Evolutionary conservation across 2,329 filamentous ascomycete species (phyloP).

Genomic region (Davidsoniella eucalypti): DNA sequence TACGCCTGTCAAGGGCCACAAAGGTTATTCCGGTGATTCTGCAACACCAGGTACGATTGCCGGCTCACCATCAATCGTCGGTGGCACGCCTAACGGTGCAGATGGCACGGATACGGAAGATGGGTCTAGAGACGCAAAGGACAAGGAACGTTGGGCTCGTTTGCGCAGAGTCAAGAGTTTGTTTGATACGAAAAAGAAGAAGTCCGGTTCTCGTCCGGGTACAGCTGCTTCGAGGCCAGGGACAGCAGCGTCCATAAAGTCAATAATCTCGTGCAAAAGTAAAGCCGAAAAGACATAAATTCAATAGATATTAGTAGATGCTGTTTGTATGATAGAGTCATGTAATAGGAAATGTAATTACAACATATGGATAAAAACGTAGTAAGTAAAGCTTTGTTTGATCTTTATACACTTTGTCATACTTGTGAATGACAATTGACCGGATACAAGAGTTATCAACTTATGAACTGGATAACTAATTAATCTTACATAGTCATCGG

Average conservation of each 20-base stretch:
- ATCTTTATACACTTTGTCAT: no score
- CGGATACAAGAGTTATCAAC: no score
- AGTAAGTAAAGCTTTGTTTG: no score
- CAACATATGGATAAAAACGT: no score
- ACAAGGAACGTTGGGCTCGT: slow-evolving; percentile 59
- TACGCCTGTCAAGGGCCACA: slow-evolving; percentile 16
- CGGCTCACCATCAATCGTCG: neutral
- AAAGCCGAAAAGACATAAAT: no score
- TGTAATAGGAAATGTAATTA: neutral
- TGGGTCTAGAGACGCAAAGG: slow-evolving; percentile 36
- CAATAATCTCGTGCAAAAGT: no score
- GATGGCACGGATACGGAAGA: slow-evolving; percentile 14
- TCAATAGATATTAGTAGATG: no score
- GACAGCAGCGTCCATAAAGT: slow-evolving; percentile 1
- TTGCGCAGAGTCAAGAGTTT: slow-evolving; percentile 55
- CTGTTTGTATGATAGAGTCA: no score
- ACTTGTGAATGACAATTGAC: no score
- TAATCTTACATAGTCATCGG: no score
- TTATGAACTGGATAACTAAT: no score
- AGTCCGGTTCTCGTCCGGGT: slow-evolving; percentile 25
- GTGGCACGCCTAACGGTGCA: neutral
- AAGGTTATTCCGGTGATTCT: neutral
- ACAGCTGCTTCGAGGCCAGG: slow-evolving; percentile 17
- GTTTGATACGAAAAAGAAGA: slow-evolving; percentile 48
- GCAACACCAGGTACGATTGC: neutral